Conservation (phyloP, 495 filamentous ascomycete genomes). For the Tuber magnatum region DNA sequence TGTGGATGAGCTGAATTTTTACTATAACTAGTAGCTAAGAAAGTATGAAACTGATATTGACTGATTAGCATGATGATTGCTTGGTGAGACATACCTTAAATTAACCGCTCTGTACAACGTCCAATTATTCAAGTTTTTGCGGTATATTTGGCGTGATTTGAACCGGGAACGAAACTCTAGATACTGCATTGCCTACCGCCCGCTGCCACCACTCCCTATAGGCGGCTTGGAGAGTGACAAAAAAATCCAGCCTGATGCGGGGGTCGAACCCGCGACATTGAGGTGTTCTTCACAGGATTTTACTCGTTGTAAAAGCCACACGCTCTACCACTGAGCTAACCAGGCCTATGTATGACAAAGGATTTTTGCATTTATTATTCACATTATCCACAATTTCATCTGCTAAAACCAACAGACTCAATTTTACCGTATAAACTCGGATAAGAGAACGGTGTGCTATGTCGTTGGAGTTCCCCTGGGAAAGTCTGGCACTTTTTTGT, state of each 20-base stretch:
- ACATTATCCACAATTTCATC: background rate
- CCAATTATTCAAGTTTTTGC: too few species aligned
- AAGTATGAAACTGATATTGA: too few species aligned
- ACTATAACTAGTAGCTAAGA: too few species aligned
- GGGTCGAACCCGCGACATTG: slow-evolving; percentile 20
- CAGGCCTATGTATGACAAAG: slow-evolving; percentile 11
- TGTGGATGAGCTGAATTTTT: too few species aligned
- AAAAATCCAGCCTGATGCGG: slow-evolving; percentile 13
- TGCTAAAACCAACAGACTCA: background rate
- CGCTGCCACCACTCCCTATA: background rate
- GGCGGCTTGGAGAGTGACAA: background rate
- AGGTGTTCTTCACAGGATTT: slow-evolving; percentile 6
- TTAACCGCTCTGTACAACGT: too few species aligned
- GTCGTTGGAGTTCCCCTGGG: too few species aligned
- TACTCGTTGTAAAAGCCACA: slow-evolving; percentile 19
- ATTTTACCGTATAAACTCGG: too few species aligned
- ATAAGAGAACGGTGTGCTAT: too few species aligned
- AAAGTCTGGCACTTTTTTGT: too few species aligned
- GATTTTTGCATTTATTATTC: background rate
- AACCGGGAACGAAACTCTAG: background rate
- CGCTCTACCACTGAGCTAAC: slow-evolving; percentile 23
- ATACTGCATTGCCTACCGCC: background rate
- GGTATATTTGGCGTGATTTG: too few species aligned
- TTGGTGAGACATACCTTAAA: too few species aligned
- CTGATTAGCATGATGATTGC: too few species aligned